Base-by-base conservation (phyloP, 176 grass and related monocot genomes). In the Triticum timopheevii region DNA sequence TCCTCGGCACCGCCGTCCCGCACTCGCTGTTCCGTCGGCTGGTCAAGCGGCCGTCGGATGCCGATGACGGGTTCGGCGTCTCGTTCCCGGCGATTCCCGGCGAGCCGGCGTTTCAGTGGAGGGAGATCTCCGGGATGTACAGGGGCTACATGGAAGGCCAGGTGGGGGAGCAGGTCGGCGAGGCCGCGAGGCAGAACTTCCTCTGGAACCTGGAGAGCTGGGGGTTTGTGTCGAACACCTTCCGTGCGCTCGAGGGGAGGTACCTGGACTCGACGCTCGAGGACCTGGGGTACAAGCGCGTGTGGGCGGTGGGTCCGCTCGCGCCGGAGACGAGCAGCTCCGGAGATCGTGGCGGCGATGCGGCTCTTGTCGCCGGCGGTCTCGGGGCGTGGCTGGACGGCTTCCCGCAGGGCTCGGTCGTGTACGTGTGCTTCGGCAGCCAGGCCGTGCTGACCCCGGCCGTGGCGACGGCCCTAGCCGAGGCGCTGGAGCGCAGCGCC, bases 371-470 rank as follows among this genome's bases (percentile, higher is more conserved):
- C 49, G 15, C 73, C 1, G 16, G 49, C 24, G 74, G 79, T 8
- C 36, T 90, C 58, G n/a, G 17, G 34, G 56, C 87, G 31, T 97
- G 92, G 94, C 80, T 97, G 17, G 88, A 90, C 34, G 34, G 45
- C 6, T 97, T 87, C 83, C 77, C 71, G 20, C 80, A 90, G 5
- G 83, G 85, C 15, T 87, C 88, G 9, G 92, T 90, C 69, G 45
- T 94, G 65, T 94, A 94, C 74, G 80, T 90, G 61, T 78, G 82
- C 78, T 97, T 97, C 38, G 94, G 92, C 65, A 91, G 87, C 77
- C 87, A 93, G 75, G 38, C 66, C 4, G 17, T 82, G 73, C 82
- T 93, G 42, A 85, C 91, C 1, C 87, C 35, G 22, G 42, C 79
- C 9, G 78, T 83, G 31, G 94, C 82, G 16, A 24, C 58, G 2